A percentile compares a stretch with the other conserved stretches of the same genome.
These are phyloP conservation scores for Gossypium ekmanianum DNA, from an alignment of 345 rosid genomes.

Conservation along the genomic window DNA sequence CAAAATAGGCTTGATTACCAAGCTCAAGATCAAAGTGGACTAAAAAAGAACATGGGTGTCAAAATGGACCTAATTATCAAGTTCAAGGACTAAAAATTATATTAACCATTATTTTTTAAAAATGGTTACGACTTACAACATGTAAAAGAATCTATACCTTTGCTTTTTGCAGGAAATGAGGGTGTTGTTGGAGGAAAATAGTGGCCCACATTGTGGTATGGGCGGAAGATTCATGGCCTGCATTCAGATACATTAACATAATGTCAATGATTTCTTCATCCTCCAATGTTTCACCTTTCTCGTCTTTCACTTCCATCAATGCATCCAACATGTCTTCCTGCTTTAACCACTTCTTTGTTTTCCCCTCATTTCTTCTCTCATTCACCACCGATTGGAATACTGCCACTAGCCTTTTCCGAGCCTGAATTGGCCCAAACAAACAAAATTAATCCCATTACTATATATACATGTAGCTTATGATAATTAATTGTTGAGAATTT, in stretches of 20 bases:
- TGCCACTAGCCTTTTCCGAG: slow-evolving; percentile 69
- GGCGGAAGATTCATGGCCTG: slow-evolving; percentile 89
- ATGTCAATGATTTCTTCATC: slow-evolving; percentile 82
- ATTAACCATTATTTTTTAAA: no score
- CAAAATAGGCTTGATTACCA: no score
- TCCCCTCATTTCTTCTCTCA: slow-evolving; percentile 46
- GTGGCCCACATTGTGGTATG: slow-evolving; percentile 85
- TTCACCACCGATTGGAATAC: slow-evolving; percentile 51
- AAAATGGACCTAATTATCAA: no score
- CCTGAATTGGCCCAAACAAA: slow-evolving; percentile 32
- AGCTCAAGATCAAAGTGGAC: no score
- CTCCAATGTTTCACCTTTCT: slow-evolving; percentile 52
- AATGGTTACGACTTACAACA: no score
- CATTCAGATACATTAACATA: slow-evolving; percentile 77
- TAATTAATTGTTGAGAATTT: no score
- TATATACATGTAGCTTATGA: background rate
- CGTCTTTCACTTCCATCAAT: slow-evolving; percentile 61
- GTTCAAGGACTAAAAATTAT: no score
- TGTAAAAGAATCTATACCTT: slow-evolving; percentile 32
- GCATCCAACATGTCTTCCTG: slow-evolving; percentile 79
- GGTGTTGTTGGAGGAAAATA: slow-evolving; percentile 65
- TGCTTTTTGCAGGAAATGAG: slow-evolving; percentile 55
- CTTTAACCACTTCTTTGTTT: slow-evolving; percentile 10
- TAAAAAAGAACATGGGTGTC: no score
- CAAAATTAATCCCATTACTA: background rate